Percentiles rank a stretch among this genome's conserved stretches.
Conservation (phyloP, 108 stramenopile genomes). For the Discostella pseudostelligera region DNA sequence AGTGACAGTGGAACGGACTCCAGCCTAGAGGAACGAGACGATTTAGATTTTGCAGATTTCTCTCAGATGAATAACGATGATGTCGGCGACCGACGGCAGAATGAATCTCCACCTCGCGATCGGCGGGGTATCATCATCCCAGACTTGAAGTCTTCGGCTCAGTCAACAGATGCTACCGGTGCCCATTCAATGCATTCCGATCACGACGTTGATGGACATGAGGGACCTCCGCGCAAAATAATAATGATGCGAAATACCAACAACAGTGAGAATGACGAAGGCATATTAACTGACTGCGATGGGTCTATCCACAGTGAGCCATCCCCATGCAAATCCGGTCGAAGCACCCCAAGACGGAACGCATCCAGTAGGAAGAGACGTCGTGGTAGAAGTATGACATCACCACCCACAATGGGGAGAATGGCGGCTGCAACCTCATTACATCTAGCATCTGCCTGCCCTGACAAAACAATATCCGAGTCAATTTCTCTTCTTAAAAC, state of each 20-base stretch:
- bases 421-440: conserved; percentile 28
- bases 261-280: conserved; percentile 24
- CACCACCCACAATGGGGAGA: conserved; percentile 6
- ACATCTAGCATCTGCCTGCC: conserved; percentile 31
- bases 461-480: conserved; percentile 58
- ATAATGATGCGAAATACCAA: conserved; percentile 38
- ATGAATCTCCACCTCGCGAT: neutral
- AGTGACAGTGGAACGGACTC: conserved; percentile 37
- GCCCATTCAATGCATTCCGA: neutral
- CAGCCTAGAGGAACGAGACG: conserved; percentile 29
- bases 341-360: neutral
- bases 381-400: conserved; percentile 15
- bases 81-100: neutral
- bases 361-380: neutral
- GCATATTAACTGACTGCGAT: conserved; percentile 23
- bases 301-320: conserved; percentile 20
- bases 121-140: conserved; percentile 5
- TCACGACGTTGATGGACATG: conserved; percentile 11
- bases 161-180: neutral
- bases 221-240: conserved; percentile 35
- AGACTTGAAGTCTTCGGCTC: conserved; percentile 17
- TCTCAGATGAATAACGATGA: neutral
- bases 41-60: conserved; percentile 17
- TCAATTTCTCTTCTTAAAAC: conserved; percentile 54
- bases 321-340: conserved; percentile 17